Evolutionary conservation across 768 basidiomycete genomes (phyloP).

Genomic region (Chalciporus sphaerocephalus): DNA sequence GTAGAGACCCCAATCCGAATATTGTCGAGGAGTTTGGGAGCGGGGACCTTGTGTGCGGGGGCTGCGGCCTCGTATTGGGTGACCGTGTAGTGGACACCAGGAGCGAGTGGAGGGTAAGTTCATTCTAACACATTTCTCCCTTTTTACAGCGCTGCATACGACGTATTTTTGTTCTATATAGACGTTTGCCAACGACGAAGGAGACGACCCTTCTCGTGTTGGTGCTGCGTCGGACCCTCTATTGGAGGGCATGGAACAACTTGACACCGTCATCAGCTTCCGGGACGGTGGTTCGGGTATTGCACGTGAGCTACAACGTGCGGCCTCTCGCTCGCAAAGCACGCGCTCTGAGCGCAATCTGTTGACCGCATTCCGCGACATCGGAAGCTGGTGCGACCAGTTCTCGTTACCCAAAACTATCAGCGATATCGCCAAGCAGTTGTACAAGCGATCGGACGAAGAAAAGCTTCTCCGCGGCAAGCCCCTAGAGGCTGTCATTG

Average conservation of each 20-base stretch:
- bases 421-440: slow-evolving; percentile 92
- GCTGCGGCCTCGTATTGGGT: slow-evolving; percentile 90
- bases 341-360: slow-evolving; percentile 83
- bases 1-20: slow-evolving; percentile 87
- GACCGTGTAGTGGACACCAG: slow-evolving; percentile 96
- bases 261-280: slow-evolving; percentile 93
- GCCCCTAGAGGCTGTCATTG: slow-evolving; percentile 87
- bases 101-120: slow-evolving; percentile 93
- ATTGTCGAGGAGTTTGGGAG: slow-evolving; percentile 97
- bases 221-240: slow-evolving; percentile 93
- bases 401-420: slow-evolving; percentile 93
- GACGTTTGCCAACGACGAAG: slow-evolving; percentile 99
- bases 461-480: slow-evolving; percentile 91
- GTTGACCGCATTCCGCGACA: slow-evolving; percentile 84
- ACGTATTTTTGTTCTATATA: slow-evolving; percentile 33
- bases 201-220: slow-evolving; percentile 99
- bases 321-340: slow-evolving; percentile 74
- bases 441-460: slow-evolving; percentile 96
- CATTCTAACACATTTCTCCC: slow-evolving; percentile 9
- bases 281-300: slow-evolving; percentile 92
- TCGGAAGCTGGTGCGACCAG: slow-evolving; percentile 90
- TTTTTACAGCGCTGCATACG: slow-evolving; percentile 20
- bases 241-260: slow-evolving; percentile 90
- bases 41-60: slow-evolving; percentile 94
- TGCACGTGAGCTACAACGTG: slow-evolving; percentile 87